A percentile compares a stretch with the other conserved stretches of the same genome.
Evolutionary conservation across 441 rosid species (phyloP).

Genomic region (Croton setiger): DNA sequence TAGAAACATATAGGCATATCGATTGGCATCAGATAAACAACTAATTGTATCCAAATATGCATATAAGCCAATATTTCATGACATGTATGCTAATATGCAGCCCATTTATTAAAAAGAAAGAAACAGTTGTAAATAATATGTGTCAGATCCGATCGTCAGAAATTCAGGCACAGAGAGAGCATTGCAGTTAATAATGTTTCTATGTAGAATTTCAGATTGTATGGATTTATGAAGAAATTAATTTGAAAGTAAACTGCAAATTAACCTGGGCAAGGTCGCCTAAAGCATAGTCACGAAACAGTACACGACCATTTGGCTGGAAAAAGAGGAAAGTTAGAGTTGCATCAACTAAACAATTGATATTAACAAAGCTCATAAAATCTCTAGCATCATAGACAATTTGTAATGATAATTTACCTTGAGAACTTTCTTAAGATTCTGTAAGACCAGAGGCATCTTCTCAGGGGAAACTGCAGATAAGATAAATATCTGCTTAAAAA

Average conservation of each 20-base stretch:
- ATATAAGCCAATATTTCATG: neutral
- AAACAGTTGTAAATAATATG: neutral
- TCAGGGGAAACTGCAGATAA: slow-evolving; percentile 97
- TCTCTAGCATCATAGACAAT: slow-evolving; percentile 8
- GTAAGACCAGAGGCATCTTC: slow-evolving; percentile 79
- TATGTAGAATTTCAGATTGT: neutral
- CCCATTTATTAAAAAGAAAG: neutral
- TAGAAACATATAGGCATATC: neutral
- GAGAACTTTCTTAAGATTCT: slow-evolving; percentile 69
- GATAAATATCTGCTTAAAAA: slow-evolving; percentile 81
- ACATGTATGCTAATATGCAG: neutral
- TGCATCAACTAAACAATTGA: slow-evolving; percentile 13
- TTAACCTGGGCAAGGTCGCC: slow-evolving; percentile 97
- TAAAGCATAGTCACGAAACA: slow-evolving; percentile 83
- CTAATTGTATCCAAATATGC: neutral
- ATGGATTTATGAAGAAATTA: slow-evolving; percentile 7
- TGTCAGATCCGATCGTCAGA: neutral
- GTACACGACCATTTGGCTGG: slow-evolving; percentile 79
- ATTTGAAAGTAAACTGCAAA: slow-evolving; percentile 13
- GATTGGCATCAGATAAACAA: neutral
- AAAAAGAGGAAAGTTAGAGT: slow-evolving; percentile 17
- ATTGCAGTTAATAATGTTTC: neutral
- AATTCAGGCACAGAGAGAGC: neutral
- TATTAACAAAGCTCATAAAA: neutral
- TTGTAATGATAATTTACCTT: slow-evolving; percentile 46